Base-by-base conservation (phyloP, 805 yeast species). In the Barnettozyma populi region DNA sequence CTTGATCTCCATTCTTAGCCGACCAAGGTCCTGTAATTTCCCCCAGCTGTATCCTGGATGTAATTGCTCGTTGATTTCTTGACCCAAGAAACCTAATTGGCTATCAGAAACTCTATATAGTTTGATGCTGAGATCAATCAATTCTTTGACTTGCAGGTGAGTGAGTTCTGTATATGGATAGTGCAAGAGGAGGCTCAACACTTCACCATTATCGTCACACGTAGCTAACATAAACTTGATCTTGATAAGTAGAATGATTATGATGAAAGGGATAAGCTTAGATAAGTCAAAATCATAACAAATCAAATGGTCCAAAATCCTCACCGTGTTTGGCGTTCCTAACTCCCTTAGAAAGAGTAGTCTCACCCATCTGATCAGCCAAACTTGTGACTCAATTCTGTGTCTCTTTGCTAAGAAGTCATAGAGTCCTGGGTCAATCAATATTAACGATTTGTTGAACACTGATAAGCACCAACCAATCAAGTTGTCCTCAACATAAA, bases 291-390 rank as follows among this genome's bases (percentile, higher is more conserved):
- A 45, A 37, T 61, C 59, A 38, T 57, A 62, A 34, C 63, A 56
- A 3, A 73, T 62, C 37, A 76, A 52, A 41, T 67, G 68, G 54
- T 76, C 82, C 71, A 79, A 65, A 2, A 73, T 48, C 27, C 60
- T 61, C 20, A 65, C 59, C 0, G 71, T 62, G 18, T 61, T 57
- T 24, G 69, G 64, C 44, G 62, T 52, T 1, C 76, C 78, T 14
- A 76, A 48, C 47, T 76, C 82, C 46, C 82, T 57, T 13, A 72
- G 56, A 25, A 76, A 64, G 4, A 76, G 46, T 13, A 76, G 58
- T 19, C 81, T 59, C 4, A 73, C 67, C 65, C 73, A 76, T 44
- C 82, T 57, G 13, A 76, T 76, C 24, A 75, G 59, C 82, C 82
- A 76, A 32, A 76, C 63, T 52, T 73, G 79, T 7, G 74, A 65